Base-by-base conservation (phyloP, 257 asterid genomes). In the Verbena officinalis region DNA sequence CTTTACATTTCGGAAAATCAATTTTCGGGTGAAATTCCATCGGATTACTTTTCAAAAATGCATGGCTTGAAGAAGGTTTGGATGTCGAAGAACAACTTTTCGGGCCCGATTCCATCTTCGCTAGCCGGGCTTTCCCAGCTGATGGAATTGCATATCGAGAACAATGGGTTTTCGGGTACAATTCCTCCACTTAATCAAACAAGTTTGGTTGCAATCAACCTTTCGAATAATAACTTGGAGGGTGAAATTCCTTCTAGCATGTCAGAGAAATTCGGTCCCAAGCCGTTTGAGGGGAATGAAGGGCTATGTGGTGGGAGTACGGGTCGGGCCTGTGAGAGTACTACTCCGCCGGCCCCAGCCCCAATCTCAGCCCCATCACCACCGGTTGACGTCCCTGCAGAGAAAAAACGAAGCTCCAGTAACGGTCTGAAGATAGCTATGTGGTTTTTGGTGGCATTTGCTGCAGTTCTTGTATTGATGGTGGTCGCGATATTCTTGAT, bases 1-100 rank as follows among this genome's bases (percentile, higher is more conserved):
- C 55, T 90, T 49, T 87, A 65, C 76, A 73, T 89, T 4, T 73
- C 91, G 0, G 77, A 70, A 1, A 93, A 93, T 59, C 68, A 71
- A 44, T 90, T 93, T 65, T 81, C 90, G 0, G 99, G 95, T 0
- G 89, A 81, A 56, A 87, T 90, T 63, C 79, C 89, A 0, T 19
- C 81, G 0, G 84, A 87, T 66, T 93, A 75, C 52, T 90, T 93
- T 22, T 12, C 42, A 0, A 64, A 51, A 1, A 77, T 90, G 90
- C 53, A 0, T 14, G 85, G 85, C 0, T 61, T 93, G 82, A 90
- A 73, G 87, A 93, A 86, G 68, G 68, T 93, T 36, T 87, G 95
- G 94, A 70, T 93, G 10, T 78, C 91, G 0, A 68, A 69, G 38
- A 93, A 93, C 78, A 55, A 8, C 0, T 87, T 93, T 61, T 55